A percentile compares a stretch with the other conserved stretches of the same genome.
Evolutionary conservation across 805 yeast species (phyloP).

Genomic region (Ogataea nakhonphanomensis): DNA sequence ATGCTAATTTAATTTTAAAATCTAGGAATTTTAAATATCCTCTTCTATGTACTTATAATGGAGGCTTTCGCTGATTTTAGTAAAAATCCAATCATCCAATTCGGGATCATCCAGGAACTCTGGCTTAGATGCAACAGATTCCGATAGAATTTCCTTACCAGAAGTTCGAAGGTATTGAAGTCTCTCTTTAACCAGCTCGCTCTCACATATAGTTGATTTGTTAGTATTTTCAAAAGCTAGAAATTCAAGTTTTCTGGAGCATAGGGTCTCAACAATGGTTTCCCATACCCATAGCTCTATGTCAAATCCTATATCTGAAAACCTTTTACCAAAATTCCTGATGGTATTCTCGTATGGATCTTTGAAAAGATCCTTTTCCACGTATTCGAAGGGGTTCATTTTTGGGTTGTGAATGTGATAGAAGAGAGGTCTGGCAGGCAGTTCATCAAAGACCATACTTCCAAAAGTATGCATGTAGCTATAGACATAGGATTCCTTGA

Average conservation of each 20-base stretch:
- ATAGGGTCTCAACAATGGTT: constrained; percentile 21
- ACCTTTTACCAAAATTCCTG: constrained; percentile 23
- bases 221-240: constrained; percentile 22
- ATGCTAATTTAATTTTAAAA: background rate
- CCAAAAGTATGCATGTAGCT: constrained; percentile 20
- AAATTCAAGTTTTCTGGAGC: constrained; percentile 18
- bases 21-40: background rate
- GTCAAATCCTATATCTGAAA: constrained; percentile 17
- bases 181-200: constrained; percentile 18
- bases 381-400: constrained; percentile 41
- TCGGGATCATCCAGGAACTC: background rate
- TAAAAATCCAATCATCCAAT: constrained; percentile 12
- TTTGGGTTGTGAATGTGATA: constrained; percentile 48
- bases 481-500: constrained; percentile 15
- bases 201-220: constrained; percentile 21
- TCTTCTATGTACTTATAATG: background rate
- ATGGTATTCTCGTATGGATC: constrained; percentile 12
- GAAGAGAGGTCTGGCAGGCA: constrained; percentile 21
- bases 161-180: constrained; percentile 24
- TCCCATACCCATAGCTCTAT: constrained; percentile 28
- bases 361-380: constrained; percentile 16
- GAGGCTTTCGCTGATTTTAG: constrained; percentile 1
- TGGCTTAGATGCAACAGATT: background rate
- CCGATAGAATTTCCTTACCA: constrained; percentile 13
- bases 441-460: constrained; percentile 13